Evolutionary conservation across 192 early-diverging fungal genomes (phyloP), one percentile per base, ranked within the genome.

Genomic region (Cetraspora pellucida): DNA sequence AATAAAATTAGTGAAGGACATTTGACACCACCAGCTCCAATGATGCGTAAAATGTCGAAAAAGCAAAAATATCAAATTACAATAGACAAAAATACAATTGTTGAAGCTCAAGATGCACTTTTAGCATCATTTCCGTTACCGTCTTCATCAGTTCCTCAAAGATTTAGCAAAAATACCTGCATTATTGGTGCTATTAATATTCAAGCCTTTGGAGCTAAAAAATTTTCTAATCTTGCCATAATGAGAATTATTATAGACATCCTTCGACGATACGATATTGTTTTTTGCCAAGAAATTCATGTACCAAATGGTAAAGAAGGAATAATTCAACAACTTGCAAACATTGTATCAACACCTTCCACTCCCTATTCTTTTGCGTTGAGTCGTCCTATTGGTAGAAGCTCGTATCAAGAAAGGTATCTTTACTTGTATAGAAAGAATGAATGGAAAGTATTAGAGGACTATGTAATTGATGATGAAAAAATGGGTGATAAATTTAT

Each of bases 201-300:
- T 17, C 63, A 76, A 66, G 61, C 74, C 17, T 76, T 76, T 50
- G 74, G 74, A 21, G 66, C 3, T 14, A 76, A 76, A 52, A 76
- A 76, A 50, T 27, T 63, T 7, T 76, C 74, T 16, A 76, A 76
- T 52, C 1, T 16, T 44, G 11, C 23, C 14, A 9, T 76, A 13
- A 76, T 76, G 74, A 43, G 63, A 23, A 66, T 76, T 44, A 76
- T 76, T 16, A 13, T 28, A 2, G 74, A 76, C 65, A 76, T 76
- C 5, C 45, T 76, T 17, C 60, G 63, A 30, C 46, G 44, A 16
- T 76, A 76, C 13, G 74, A 66, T 50, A 76, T 76, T 43, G 63
- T 76, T n/a, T 52, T 76, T 28, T 76, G 74, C 37, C 74, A 76
- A 65, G 74, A 76, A 44, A 76, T 76, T 66, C 74, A 31, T n/a